A percentile compares a stretch with the other conserved stretches of the same genome.
Conservation (phyloP, 345 rosid species). For the Eucalyptus melliodora region DNA sequence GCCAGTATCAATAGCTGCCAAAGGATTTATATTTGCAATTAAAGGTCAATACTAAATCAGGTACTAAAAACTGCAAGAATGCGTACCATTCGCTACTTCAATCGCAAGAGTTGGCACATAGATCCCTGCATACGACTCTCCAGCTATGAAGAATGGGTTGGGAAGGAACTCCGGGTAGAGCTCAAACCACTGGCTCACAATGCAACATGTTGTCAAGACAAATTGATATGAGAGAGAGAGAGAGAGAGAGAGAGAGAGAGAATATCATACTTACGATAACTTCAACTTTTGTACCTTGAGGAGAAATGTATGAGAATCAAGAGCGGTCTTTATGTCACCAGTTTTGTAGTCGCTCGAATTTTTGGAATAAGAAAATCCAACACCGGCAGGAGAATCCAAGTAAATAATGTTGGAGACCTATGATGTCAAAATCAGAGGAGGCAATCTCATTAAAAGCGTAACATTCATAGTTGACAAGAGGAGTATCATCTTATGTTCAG, state of each 20-base stretch:
- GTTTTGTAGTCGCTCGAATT: constrained; percentile 39
- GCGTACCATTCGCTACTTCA: constrained; percentile 60
- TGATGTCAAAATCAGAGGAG: not conserved
- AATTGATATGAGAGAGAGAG: not conserved
- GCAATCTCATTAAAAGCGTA: not conserved
- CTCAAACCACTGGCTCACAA: constrained; percentile 59
- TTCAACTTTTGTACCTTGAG: constrained; percentile 31
- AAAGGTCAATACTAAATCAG: not conserved
- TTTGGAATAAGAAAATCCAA: constrained; percentile 70
- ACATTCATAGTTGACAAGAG: not conserved
- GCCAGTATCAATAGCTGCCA: constrained; percentile 53
- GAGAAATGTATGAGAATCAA: constrained; percentile 59
- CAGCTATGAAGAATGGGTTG: constrained; percentile 70
- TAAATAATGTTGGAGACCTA: constrained; percentile 78
- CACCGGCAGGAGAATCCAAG: constrained; percentile 90
- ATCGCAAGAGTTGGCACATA: constrained; percentile 78
- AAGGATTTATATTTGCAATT: not conserved
- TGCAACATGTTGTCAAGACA: not conserved
- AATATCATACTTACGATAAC: not conserved
- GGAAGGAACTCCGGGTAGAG: constrained; percentile 67
- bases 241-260: not conserved
- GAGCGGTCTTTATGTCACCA: constrained; percentile 56
- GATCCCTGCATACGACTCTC: constrained; percentile 94
- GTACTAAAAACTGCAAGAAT: not conserved
- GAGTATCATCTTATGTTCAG: not conserved